Evolutionary conservation across 2,329 filamentous ascomycete species (phyloP).

Genomic region (Arthroderma sp.): DNA sequence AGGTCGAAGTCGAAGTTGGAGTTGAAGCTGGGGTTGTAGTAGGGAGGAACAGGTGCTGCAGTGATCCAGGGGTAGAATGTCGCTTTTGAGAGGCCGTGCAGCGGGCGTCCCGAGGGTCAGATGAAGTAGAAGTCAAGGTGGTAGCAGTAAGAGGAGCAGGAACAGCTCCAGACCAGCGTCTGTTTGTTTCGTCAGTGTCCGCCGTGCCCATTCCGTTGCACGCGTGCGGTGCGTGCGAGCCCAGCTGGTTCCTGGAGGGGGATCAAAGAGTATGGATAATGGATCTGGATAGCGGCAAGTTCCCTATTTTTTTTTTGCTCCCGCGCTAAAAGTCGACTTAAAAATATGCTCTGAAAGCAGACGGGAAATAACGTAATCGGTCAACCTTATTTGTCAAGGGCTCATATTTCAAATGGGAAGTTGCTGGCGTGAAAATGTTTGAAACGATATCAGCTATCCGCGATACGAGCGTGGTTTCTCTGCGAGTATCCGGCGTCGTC

Average conservation of each 20-base stretch:
- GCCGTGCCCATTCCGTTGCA: slow-evolving; percentile 1
- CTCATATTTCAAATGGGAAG: neutral
- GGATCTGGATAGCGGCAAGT: slow-evolving; percentile 1
- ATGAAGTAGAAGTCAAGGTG: neutral
- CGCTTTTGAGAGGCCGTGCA: neutral
- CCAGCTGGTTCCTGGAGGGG: neutral
- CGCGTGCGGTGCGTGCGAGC: slow-evolving; percentile 3
- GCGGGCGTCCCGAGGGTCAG: neutral
- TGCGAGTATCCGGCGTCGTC: too few species aligned
- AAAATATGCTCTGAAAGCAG: neutral
- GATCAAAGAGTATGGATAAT: neutral
- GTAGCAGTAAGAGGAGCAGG: neutral
- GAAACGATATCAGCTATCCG: neutral
- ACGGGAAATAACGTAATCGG: slow-evolving; percentile 6
- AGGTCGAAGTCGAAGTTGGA: neutral
- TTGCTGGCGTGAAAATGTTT: neutral
- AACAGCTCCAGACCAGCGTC: slow-evolving; percentile 3
- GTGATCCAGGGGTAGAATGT: neutral
- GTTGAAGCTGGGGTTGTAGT: neutral
- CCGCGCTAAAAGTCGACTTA: slow-evolving; percentile 2
- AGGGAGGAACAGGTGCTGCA: neutral
- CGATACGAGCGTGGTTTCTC: neutral
- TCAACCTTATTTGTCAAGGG: neutral
- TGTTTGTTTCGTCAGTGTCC: neutral
- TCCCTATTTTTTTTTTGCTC: neutral